Percentiles rank a stretch among this genome's conserved stretches.
phyloP scores from a whole-genome alignment of 2,329 filamentous ascomycete genomes.

The Huntiella abstrusa region DNA sequence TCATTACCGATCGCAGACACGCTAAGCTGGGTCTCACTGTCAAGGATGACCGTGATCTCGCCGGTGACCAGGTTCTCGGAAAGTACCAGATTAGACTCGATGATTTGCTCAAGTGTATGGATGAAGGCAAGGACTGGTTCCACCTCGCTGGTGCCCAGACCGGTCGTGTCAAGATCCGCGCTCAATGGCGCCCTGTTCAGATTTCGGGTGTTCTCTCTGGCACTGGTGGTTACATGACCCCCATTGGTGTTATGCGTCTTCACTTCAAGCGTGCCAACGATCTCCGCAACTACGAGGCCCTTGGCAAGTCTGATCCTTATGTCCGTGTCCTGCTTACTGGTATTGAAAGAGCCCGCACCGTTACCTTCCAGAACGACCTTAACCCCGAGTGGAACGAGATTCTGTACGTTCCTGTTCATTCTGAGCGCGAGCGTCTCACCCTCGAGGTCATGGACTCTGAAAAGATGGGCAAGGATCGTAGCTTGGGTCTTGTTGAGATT shows the following conservation, averaged over 20 bases:
- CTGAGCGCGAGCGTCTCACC: conserved; percentile 59
- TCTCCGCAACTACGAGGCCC: conserved; percentile 78
- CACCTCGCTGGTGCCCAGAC: conserved; percentile 63
- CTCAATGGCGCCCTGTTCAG: conserved; percentile 90
- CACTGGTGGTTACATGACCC: conserved; percentile 77
- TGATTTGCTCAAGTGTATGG: conserved; percentile 78
- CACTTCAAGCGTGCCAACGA: conserved; percentile 72
- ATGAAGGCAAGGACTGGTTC: conserved; percentile 93
- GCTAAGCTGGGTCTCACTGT: conserved; percentile 81
- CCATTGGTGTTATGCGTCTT: conserved; percentile 85
- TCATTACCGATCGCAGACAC: conserved; percentile 82
- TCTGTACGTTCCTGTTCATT: conserved; percentile 82
- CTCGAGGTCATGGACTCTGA: conserved; percentile 97
- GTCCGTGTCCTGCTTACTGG: conserved; percentile 75
- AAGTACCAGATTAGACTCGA: conserved; percentile 91
- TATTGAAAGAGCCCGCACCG: conserved; percentile 75
- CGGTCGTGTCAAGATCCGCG: conserved; percentile 73
- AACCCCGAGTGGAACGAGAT: conserved; percentile 94
- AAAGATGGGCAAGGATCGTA: conserved; percentile 75
- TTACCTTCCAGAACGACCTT: conserved; percentile 90
- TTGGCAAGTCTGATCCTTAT: conserved; percentile 96
- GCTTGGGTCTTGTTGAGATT: conserved; percentile 65
- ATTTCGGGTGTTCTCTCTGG: conserved; percentile 58
- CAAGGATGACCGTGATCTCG: conserved; percentile 84
- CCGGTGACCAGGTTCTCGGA: conserved; percentile 66